Base-by-base conservation (phyloP, 768 basidiomycete genomes). In the Kwoniella newhampshirensis region DNA sequence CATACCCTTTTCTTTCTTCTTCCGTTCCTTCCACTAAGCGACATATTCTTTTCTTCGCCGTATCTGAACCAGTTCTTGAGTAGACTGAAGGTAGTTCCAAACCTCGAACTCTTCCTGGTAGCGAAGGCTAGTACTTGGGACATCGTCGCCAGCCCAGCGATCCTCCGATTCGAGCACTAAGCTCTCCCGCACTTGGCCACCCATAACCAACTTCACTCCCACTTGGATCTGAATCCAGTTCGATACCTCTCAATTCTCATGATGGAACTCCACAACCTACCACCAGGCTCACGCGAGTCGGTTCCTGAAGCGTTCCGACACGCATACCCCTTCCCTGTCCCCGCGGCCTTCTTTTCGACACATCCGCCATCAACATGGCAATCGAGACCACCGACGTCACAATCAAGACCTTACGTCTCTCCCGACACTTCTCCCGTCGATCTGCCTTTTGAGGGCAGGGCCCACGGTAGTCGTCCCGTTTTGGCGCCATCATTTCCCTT, bases 321-420 rank as follows among this genome's bases (percentile, higher is more conserved):
- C 23, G 25, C 55, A 30, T 48, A 11, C 20, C 7, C 17, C 27
- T n/a, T 50, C 26, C 48, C 47, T 15, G 17, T 47, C 47, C 2
- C 27, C 44, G 11, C 32, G 6, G 32, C 36, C 53, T 4, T 49
- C 43, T 11, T 57, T 15, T 7, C 36, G 47, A 21, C 36, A 49
- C 27, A 28, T 21, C 13, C 36, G 2, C 50, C 55, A 13, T 7
- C 40, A 9, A 21, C 20, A 2, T 57, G 55, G 55, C 39, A 49
- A 8, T 21, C 25, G n/a, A 36, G 23, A 49, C 39, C 55, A 1
- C 48, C 55, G 5, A 9, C 50, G 13, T 49, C 55, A 13, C 55
- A 57, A 30, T 57, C 55, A 6, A 27, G 55, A 21, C 47, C 55
- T 6, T 57, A 57, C 26, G 46, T 57, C 25, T 57, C 55, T 3